These are phyloP conservation scores for Sphaerobolus stellatus DNA, from an alignment of 1,284 basidiomycete species.

Conservation along the genomic window DNA sequence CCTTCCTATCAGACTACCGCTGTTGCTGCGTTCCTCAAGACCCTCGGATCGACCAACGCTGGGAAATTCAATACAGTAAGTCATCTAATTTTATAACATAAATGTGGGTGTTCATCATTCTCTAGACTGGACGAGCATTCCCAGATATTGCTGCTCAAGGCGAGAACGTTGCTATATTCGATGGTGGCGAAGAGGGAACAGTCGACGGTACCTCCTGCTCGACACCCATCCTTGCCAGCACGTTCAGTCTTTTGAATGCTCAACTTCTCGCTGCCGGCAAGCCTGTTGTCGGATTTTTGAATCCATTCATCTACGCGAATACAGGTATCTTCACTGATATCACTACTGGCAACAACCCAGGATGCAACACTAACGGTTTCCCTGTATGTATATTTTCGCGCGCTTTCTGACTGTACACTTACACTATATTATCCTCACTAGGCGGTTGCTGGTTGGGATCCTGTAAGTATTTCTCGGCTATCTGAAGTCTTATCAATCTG, in stretches of 20 bases:
- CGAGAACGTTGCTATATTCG: slow-evolving; percentile 30
- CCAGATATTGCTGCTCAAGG: slow-evolving; percentile 47
- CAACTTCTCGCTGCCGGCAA: slow-evolving; percentile 44
- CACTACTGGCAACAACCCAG: slow-evolving; percentile 36
- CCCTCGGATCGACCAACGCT: slow-evolving; percentile 47
- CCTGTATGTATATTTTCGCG: not conserved
- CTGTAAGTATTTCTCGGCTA: slow-evolving; percentile 1
- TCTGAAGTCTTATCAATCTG: not conserved
- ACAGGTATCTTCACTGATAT: slow-evolving; percentile 46
- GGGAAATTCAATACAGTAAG: slow-evolving; percentile 42
- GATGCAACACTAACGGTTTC: slow-evolving; percentile 17
- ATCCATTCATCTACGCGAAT: slow-evolving; percentile 43
- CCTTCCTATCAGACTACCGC: slow-evolving; percentile 1
- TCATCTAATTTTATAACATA: slow-evolving; percentile 21
- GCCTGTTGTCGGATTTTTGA: slow-evolving; percentile 46
- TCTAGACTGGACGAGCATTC: slow-evolving; percentile 30
- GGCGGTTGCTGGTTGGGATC: slow-evolving; percentile 5
- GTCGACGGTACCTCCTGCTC: slow-evolving; percentile 56
- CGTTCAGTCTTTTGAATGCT: slow-evolving; percentile 57
- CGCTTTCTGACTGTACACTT: not conserved
- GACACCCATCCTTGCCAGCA: slow-evolving; percentile 48
- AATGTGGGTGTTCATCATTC: not conserved
- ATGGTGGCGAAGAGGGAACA: slow-evolving; percentile 24
- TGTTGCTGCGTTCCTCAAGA: slow-evolving; percentile 25
- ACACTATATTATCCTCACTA: not conserved